Conservation (phyloP, 805 yeast genomes). For the Yarrowia deformans region DNA sequence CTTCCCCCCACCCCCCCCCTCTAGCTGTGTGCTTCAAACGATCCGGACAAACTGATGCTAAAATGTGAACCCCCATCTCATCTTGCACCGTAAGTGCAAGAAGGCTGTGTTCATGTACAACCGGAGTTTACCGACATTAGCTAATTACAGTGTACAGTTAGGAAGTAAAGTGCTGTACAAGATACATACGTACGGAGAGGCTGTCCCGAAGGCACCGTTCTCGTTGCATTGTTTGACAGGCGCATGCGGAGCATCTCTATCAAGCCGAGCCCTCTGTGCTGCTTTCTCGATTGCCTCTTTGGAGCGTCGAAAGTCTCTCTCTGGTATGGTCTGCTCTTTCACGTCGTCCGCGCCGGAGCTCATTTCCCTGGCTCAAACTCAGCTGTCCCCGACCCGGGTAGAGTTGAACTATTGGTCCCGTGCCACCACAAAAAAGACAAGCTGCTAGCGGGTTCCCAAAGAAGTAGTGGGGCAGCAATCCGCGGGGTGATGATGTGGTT, state of each 20-base stretch:
- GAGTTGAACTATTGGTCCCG: conserved; percentile 24
- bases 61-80: conserved; percentile 23
- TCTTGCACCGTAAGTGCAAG: conserved; percentile 22
- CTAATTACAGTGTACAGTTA: too few relatives aligned
- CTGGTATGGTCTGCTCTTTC: background rate
- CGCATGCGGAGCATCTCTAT: too few relatives aligned
- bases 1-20: too few relatives aligned
- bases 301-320: too few relatives aligned
- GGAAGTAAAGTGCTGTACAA: too few relatives aligned
- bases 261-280: conserved; percentile 1
- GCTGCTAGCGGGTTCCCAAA: conserved; percentile 1
- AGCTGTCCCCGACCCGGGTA: conserved; percentile 32
- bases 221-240: too few relatives aligned
- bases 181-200: background rate
- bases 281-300: background rate
- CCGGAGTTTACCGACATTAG: background rate
- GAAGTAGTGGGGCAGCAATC: background rate
- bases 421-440: background rate
- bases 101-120: conserved; percentile 12
- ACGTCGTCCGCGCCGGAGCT: background rate
- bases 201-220: too few relatives aligned
- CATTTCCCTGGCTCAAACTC: conserved; percentile 4
- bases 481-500: background rate
- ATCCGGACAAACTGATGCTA: background rate
- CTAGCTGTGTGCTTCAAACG: too few relatives aligned